Base-by-base conservation (phyloP, 1,139 yeast species). In the Diutina catenulata region DNA sequence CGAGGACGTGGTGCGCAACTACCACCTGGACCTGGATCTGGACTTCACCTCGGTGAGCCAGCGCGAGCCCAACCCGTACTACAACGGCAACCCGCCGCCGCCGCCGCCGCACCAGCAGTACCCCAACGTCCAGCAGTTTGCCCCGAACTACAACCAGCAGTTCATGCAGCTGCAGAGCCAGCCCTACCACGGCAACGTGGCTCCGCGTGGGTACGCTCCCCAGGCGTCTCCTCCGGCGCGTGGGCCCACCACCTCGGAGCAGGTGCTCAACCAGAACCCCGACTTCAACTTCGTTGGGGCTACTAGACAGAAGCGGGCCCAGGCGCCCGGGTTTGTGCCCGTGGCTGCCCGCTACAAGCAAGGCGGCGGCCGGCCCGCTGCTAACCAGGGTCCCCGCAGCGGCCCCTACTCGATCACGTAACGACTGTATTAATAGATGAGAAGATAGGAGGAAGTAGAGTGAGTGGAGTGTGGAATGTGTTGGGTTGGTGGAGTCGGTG, bases 261-360 rank as follows among this genome's bases (percentile, higher is more conserved):
- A 21, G 7, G 35, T 21, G 18, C 22, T 31, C 16, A 31, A 13
- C 19, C 23, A 21, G 16, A 31, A 31, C 13, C 35, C 35, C n/a
- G 35, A 31, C 19, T 31, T 31, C 18, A 21, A 21, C n/a, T 21
- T 31, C 22, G 24, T 15, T 4, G 24, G 23, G 5, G 16, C 29
- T 5, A 24, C 25, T 3, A 24, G 35, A 4, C 35, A 13, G 8
- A 18, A 20, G 15, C 24, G n/a, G n/a, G n/a, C n/a, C n/a, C n/a
- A n/a, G n/a, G n/a, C n/a, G n/a, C n/a, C 35, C 4, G 35, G 35
- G 16, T 31, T 31, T 31, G 35, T 31, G 9, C 35, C 35, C n/a
- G 35, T 31, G 25, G 35, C 35, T 5, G 16, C 25, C 3, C 20
- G 35, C 20, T 31, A 31, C 21, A 31, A 31, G 25, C 25, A n/a